Evolutionary conservation across 1,284 basidiomycete species (phyloP).

Genomic region (Rhodotorula sp.): DNA sequence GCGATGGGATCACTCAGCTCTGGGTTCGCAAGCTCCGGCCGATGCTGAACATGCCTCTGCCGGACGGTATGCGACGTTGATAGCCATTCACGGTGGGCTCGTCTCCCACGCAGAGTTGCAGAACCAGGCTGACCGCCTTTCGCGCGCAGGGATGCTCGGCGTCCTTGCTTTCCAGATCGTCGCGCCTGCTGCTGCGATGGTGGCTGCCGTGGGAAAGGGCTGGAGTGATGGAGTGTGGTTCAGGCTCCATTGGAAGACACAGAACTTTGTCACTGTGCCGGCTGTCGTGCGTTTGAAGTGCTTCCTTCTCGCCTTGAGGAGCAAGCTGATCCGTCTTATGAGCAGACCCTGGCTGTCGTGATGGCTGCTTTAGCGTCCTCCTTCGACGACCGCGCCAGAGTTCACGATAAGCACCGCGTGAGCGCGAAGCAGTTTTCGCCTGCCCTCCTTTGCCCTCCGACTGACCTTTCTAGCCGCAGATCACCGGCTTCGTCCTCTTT

Average conservation of each 20-base stretch:
- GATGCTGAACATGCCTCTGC: no score
- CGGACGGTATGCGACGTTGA: background rate
- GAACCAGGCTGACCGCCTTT: background rate
- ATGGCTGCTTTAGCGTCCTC: background rate
- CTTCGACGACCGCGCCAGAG: no score
- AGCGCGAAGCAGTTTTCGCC: background rate
- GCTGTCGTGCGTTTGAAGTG: background rate
- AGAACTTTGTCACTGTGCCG: slow-evolving; percentile 3
- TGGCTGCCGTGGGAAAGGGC: slow-evolving; percentile 18
- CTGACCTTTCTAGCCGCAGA: background rate
- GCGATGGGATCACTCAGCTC: no score
- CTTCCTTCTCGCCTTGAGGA: background rate
- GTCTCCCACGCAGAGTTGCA: background rate
- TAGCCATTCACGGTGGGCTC: slow-evolving; percentile 7
- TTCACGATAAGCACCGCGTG: slow-evolving; percentile 15
- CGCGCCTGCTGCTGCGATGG: slow-evolving; percentile 6
- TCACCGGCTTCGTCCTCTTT: slow-evolving; percentile 21
- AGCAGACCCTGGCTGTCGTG: background rate
- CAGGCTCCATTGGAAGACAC: slow-evolving; percentile 12
- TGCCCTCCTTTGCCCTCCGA: no score
- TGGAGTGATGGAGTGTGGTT: slow-evolving; percentile 13
- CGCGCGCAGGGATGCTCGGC: background rate
- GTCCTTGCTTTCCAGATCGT: slow-evolving; percentile 21
- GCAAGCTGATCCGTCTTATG: background rate
- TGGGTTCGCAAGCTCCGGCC: no score